Conservation (phyloP, 306 rosid species). For the Cucumis sativus region Cucumber_9930_V3 NC_026656.2:12885501-12886000, state of each 20-base stretch:
- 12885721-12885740: background rate
- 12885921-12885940: background rate
- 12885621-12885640: background rate
- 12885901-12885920: background rate
- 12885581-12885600: slow-evolving; percentile 2
- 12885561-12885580: background rate
- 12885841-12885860: background rate
- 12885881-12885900: background rate
- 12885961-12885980: background rate
- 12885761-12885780: background rate
- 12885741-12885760: background rate
- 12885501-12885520: background rate
- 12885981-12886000: background rate
- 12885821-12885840: background rate
- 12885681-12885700: background rate
- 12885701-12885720: background rate
- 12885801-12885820: background rate
- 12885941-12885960: background rate
- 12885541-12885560: background rate
- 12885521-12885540: background rate
- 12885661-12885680: slow-evolving; percentile 1
- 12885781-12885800: background rate
- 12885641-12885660: background rate
- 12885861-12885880: background rate
- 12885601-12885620: background rate